Evolutionary conservation across 495 filamentous ascomycete genomes (phyloP).

Genomic region (Rhizodiscina lignyota): DNA sequence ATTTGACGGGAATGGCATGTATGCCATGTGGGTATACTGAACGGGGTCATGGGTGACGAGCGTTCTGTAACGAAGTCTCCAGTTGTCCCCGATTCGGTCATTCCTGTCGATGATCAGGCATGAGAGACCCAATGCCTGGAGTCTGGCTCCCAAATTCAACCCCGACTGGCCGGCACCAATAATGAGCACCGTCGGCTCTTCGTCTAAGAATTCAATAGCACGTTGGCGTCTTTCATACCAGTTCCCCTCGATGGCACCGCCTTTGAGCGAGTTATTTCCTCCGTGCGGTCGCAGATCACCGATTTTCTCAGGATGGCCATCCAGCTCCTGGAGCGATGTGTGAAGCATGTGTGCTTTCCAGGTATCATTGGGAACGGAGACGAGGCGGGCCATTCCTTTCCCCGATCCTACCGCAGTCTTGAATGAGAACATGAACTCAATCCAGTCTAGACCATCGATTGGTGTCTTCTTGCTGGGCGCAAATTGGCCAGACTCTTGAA

Average conservation of each 20-base stretch:
- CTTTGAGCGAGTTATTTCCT: neutral
- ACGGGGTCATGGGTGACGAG: constrained; percentile 62
- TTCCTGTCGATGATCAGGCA: constrained; percentile 51
- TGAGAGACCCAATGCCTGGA: constrained; percentile 50
- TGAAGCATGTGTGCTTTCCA: neutral
- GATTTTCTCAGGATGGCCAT: neutral
- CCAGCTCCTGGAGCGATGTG: neutral
- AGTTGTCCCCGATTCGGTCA: constrained; percentile 55
- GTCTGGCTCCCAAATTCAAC: constrained; percentile 47
- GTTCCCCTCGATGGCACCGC: neutral
- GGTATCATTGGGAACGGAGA: neutral
- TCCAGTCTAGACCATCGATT: neutral
- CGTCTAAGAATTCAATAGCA: neutral
- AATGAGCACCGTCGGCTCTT: neutral
- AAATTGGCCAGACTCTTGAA: neutral
- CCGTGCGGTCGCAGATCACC: neutral
- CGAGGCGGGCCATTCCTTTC: neutral
- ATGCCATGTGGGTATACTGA: constrained; percentile 62
- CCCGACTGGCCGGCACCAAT: constrained; percentile 30
- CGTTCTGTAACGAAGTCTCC: constrained; percentile 49
- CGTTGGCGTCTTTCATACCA: neutral
- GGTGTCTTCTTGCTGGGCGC: neutral
- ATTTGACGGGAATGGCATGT: constrained; percentile 46
- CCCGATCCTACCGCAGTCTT: neutral
- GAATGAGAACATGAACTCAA: too few species aligned